phyloP scores from a whole-genome alignment of 345 rosid species.

The Hevea brasiliensis region DNA sequence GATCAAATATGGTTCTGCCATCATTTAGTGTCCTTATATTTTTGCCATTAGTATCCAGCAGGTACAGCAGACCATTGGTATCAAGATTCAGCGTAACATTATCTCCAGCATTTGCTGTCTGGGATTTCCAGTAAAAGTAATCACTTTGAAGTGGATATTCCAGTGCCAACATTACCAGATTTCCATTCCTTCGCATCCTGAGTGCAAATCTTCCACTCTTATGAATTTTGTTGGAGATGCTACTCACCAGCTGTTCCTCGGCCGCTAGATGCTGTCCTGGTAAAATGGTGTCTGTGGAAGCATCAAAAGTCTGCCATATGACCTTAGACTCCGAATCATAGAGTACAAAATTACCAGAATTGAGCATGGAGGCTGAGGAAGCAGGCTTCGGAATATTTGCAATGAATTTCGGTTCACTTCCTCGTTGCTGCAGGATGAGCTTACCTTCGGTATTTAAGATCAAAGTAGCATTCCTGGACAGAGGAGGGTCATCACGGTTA shows the following conservation, averaged over 20 bases:
- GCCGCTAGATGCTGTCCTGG: slow-evolving; percentile 24
- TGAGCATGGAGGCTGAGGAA: slow-evolving; percentile 36
- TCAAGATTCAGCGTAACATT: neutral
- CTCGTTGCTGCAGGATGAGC: slow-evolving; percentile 6
- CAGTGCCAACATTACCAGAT: slow-evolving; percentile 5
- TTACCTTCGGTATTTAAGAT: slow-evolving; percentile 11
- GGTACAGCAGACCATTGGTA: neutral
- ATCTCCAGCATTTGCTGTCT: neutral
- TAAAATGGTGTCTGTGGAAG: slow-evolving; percentile 30
- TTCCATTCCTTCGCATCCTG: slow-evolving; percentile 24
- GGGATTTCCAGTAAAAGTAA: slow-evolving; percentile 18
- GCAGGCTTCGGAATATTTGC: neutral
- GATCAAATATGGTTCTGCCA: neutral
- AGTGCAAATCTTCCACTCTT: slow-evolving; percentile 28
- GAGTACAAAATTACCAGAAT: slow-evolving; percentile 38
- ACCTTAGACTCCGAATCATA: slow-evolving; percentile 15
- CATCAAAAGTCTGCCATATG: slow-evolving; percentile 34
- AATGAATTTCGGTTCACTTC: neutral
- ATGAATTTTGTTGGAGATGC: slow-evolving; percentile 10
- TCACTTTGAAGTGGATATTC: neutral
- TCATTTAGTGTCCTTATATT: neutral
- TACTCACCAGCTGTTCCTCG: slow-evolving; percentile 8
- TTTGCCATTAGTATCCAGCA: neutral
- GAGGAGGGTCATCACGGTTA: slow-evolving; percentile 16
- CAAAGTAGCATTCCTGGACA: slow-evolving; percentile 14